Percentiles rank a stretch among this genome's conserved stretches.
Evolutionary conservation across 2,329 filamentous ascomycete species (phyloP).

Genomic region (Colletotrichum sp.): DNA sequence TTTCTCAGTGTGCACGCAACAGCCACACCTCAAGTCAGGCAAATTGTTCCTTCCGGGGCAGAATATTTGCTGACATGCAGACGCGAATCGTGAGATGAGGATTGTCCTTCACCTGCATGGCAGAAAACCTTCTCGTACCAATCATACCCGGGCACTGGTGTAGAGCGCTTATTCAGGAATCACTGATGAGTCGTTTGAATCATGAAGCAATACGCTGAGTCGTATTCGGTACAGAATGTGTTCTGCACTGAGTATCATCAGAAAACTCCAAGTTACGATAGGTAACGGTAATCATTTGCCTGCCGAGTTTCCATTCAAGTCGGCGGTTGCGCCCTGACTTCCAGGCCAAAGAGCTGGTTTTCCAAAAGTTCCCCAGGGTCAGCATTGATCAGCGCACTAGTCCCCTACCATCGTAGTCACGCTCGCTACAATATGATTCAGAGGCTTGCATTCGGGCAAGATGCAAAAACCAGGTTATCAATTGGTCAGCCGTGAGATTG

Average conservation of each 20-base stretch:
- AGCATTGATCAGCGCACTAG: rapidly evolving
- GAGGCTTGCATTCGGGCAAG: neutral
- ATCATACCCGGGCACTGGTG: rapidly evolving
- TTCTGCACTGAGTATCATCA: neutral
- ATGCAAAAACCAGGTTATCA: rapidly evolving
- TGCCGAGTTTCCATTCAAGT: neutral
- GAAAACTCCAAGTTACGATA: rapidly evolving
- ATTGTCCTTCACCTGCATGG: neutral
- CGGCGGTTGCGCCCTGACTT: rapidly evolving
- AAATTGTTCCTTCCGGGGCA: rapidly evolving
- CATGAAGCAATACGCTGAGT: neutral
- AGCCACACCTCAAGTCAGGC: neutral
- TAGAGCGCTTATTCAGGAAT: neutral
- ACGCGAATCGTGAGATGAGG: neutral
- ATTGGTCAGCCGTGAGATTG: rapidly evolving
- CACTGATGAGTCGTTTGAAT: neutral
- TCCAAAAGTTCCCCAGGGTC: neutral
- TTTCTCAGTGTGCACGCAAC: rapidly evolving
- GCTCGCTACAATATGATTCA: neutral
- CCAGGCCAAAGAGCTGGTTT: rapidly evolving
- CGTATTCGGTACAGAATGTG: neutral
- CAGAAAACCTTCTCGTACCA: neutral
- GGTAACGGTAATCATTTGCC: neutral
- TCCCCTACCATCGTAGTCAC: rapidly evolving
- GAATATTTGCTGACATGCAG: neutral